Evolutionary conservation across 2,329 filamentous ascomycete genomes (phyloP).

Genomic region (Alternaria conjuncta): DNA sequence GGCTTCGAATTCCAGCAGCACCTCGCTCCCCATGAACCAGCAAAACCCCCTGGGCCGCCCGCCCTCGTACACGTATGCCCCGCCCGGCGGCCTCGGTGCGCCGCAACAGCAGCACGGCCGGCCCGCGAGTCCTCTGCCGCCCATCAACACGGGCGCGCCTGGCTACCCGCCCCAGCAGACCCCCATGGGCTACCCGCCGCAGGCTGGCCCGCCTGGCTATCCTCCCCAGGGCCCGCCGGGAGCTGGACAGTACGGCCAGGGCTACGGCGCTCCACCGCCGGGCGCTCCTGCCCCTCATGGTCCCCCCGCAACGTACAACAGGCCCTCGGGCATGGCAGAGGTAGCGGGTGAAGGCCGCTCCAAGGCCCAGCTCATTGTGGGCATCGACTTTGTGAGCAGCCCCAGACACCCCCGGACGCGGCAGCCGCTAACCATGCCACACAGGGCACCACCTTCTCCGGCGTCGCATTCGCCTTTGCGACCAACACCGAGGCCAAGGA

Average conservation of each 20-base stretch:
- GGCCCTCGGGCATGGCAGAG: constrained; percentile 59
- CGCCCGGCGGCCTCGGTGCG: constrained; percentile 45
- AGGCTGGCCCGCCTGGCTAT: constrained; percentile 50
- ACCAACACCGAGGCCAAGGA: constrained; percentile 98
- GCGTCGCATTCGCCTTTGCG: constrained; percentile 90
- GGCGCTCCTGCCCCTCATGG: constrained; percentile 40
- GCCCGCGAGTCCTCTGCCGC: constrained; percentile 61
- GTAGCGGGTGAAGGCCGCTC: constrained; percentile 87
- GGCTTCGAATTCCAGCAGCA: constrained; percentile 48
- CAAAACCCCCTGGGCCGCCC: constrained; percentile 64
- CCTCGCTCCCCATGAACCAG: constrained; percentile 60
- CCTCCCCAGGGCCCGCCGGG: constrained; percentile 45
- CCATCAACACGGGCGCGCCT: constrained; percentile 61
- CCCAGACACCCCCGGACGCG: constrained; percentile 43
- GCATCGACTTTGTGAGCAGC: constrained; percentile 87
- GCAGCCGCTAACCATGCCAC: constrained; percentile 21
- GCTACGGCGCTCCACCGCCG: constrained; percentile 36
- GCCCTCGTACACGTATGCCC: constrained; percentile 67
- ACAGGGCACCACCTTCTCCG: constrained; percentile 95
- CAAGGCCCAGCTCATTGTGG: constrained; percentile 97
- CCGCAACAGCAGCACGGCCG: constrained; percentile 51
- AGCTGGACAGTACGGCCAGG: constrained; percentile 33
- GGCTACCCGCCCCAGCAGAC: constrained; percentile 53
- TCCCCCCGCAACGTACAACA: constrained; percentile 39
- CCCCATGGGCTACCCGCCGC: constrained; percentile 49